Percentiles rank a stretch among this genome's conserved stretches.
Conservation (phyloP, 306 rosid species). For the Sicyos baderoa region DNA sequence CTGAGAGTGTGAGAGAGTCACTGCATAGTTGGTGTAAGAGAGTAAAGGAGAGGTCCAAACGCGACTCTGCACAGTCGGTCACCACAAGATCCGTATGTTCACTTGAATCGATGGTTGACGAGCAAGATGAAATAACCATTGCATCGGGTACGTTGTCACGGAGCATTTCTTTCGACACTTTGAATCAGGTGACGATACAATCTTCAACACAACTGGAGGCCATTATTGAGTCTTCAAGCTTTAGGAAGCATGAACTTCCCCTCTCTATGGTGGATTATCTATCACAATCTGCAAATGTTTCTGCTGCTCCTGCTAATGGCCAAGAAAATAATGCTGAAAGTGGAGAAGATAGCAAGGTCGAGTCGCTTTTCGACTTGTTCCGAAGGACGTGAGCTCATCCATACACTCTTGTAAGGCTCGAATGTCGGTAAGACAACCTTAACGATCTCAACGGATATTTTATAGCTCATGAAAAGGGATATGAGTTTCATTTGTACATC, state of each 20-base stretch:
- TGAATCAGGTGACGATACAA: conserved; percentile 59
- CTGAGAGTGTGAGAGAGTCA: conserved; percentile 84
- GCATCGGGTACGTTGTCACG: conserved; percentile 71
- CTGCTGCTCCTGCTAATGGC: conserved; percentile 21
- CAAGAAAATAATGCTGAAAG: conserved; percentile 28
- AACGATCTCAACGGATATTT: background rate
- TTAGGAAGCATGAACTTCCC: conserved; percentile 23
- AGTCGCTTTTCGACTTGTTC: conserved; percentile 66
- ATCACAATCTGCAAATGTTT: conserved; percentile 25
- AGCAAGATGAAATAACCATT: conserved; percentile 69
- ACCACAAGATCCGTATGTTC: conserved; percentile 79
- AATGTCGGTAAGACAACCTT: background rate
- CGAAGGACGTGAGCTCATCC: conserved; percentile 36
- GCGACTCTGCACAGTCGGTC: conserved; percentile 43
- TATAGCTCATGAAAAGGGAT: background rate
- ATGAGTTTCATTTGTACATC: background rate
- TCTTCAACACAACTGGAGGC: conserved; percentile 34
- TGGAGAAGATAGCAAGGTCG: conserved; percentile 31
- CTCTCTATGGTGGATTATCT: conserved; percentile 35
- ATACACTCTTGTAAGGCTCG: background rate
- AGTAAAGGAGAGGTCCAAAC: conserved; percentile 73
- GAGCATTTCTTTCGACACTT: conserved; percentile 54
- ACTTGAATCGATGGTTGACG: conserved; percentile 56
- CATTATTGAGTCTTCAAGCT: conserved; percentile 26
- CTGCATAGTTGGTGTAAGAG: conserved; percentile 98